Evolutionary conservation across 768 basidiomycete species (phyloP).

Genomic region (Amyloporia xantha): DNA sequence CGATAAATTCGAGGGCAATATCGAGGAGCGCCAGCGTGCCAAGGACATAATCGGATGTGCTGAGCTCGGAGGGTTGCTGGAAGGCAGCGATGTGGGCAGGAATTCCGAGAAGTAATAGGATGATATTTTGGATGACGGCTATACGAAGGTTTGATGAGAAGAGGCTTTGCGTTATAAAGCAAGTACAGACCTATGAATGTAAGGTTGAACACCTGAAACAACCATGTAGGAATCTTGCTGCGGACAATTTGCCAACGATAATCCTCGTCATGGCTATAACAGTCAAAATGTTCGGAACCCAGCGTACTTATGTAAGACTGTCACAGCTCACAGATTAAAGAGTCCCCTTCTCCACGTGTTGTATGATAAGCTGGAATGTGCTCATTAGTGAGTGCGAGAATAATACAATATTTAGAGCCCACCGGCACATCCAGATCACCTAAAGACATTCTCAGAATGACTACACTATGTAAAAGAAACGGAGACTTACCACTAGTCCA

Average conservation of each 20-base stretch:
- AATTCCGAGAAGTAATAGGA: conserved; percentile 66
- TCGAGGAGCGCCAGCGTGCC: conserved; percentile 49
- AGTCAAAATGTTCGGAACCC: no score
- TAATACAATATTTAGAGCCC: no score
- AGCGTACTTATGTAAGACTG: no score
- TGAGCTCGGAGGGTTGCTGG: conserved; percentile 47
- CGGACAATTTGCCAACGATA: conserved; percentile 88
- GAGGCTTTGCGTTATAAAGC: not conserved
- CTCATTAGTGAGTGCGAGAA: no score
- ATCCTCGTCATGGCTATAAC: conserved; percentile 69
- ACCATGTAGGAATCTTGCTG: conserved; percentile 40
- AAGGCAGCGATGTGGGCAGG: conserved; percentile 51
- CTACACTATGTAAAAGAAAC: not conserved
- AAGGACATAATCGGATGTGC: conserved; percentile 56
- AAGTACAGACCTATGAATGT: conserved; percentile 55
- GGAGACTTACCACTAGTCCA: conserved; percentile 43
- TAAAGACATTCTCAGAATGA: not conserved
- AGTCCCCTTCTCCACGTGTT: conserved; percentile 83
- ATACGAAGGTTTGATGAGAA: conserved; percentile 6
- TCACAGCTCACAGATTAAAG: conserved; percentile 52
- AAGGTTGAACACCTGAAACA: conserved; percentile 61
- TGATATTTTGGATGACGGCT: conserved; percentile 73
- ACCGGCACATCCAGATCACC: conserved; percentile 20
- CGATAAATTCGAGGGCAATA: conserved; percentile 67
- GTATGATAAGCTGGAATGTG: conserved; percentile 65